Base-by-base conservation (phyloP, 1,139 yeast genomes). In the Yamadazyma sp. region DNA sequence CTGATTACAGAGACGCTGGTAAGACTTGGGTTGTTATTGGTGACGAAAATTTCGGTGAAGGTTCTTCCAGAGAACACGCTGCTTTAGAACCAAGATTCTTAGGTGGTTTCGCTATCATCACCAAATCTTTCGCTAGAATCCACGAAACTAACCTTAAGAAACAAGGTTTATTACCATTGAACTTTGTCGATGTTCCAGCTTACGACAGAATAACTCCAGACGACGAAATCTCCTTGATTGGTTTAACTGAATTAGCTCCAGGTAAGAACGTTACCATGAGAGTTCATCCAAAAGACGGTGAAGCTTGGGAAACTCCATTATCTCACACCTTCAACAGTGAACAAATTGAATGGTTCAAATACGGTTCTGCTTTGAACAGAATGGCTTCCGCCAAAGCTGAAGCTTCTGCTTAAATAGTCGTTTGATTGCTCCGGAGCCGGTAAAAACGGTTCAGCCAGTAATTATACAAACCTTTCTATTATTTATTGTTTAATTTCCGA, bases 31-130 rank as follows among this genome's bases (percentile, higher is more conserved):
- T 91, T 71, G 98, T 92, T 53, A 81, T 92, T 65, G 98, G 98
- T 75, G 98, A 89, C 68, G 97, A 92, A 74, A 92, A 92, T 79
- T 87, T 89, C 62, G 98, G 98, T 80, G 98, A 92, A 78, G 98
- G 98, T 77, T 92, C 98, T 47, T 91, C 98, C 59, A 89, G 98
- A 83, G 98, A 92, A 77, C 98, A 92, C 70, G 98, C 98, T 64
- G 98, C 98, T 58, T 83, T 92, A 66, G 96, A 91, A 79, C 98
- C 98, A 75, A 87, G 98, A 80, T 92, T 75, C 92, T 81, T 92
- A 64, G 98, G 98, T 77, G 98, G 95, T 63, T 87, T 85, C 64
- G 96, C 97, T 56, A 89, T 92, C 69, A 85, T 92, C 61, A 87
- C 96, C 66, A 91, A 88, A 76, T 92, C 98, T 36, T 92, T 92